Conservation (phyloP, 2,329 filamentous ascomycete species). For the Talaromyces marneffei region DNA sequence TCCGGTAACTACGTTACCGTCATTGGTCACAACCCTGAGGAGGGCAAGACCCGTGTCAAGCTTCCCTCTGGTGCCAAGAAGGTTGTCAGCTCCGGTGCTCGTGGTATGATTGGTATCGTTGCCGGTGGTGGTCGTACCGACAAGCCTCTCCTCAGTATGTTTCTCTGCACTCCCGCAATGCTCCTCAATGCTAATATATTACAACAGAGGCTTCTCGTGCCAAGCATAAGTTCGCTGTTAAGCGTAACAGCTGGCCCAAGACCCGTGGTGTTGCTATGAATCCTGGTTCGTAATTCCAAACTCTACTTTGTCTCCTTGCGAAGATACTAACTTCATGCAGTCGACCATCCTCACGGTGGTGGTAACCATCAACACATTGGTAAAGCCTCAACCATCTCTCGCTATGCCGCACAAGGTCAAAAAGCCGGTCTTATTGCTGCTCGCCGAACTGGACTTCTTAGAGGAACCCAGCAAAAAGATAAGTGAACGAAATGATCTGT, state of each 20-base stretch:
- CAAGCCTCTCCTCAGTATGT: conserved; percentile 89
- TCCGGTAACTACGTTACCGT: conserved; percentile 99
- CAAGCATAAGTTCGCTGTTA: conserved; percentile 99
- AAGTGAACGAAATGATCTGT: too few species aligned
- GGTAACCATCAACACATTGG: conserved; percentile 99
- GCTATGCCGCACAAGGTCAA: conserved; percentile 96
- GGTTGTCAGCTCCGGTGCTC: conserved; percentile 82
- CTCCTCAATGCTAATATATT: conserved; percentile 36
- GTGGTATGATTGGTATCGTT: conserved; percentile 99
- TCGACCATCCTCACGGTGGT: conserved; percentile 69
- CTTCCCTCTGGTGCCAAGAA: conserved; percentile 99
- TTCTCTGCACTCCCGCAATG: neutral
- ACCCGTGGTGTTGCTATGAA: conserved; percentile 99
- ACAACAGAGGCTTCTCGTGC: conserved; percentile 88
- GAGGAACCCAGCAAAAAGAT: conserved; percentile 99
- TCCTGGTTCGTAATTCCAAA: conserved; percentile 96
- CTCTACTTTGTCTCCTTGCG: too few species aligned
- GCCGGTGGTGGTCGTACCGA: conserved; percentile 99
- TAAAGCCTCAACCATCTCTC: conserved; percentile 99
- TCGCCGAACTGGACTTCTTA: conserved; percentile 98
- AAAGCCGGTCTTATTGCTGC: conserved; percentile 99
- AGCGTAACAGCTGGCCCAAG: conserved; percentile 99
- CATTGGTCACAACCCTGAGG: conserved; percentile 94
- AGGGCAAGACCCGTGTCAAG: conserved; percentile 99
- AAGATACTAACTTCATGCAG: conserved; percentile 34